Conservation (phyloP, 257 asterid species). For the Solanum dulcamara region DNA sequence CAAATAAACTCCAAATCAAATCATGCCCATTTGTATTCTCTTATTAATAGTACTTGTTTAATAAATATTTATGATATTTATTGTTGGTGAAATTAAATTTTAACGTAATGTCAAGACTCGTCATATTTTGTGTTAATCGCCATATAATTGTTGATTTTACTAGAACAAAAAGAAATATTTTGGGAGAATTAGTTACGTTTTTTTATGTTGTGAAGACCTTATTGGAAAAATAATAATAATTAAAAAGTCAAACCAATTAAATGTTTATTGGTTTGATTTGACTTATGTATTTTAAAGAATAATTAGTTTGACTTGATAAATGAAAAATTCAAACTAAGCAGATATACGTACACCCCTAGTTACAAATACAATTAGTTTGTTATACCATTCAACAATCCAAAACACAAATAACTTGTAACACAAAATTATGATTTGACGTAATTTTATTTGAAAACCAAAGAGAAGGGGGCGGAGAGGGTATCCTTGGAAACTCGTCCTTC, state of each 20-base stretch:
- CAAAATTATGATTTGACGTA: neutral
- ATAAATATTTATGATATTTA: too few species aligned
- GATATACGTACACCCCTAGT: neutral
- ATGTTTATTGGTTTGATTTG: neutral
- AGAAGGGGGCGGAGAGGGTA: too few species aligned
- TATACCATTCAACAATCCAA: neutral
- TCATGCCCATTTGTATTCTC: neutral
- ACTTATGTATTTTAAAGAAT: neutral
- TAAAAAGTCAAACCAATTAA: neutral
- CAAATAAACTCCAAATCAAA: neutral
- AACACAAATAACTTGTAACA: neutral
- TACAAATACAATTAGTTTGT: neutral
- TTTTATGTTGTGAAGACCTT: neutral
- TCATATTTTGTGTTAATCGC: neutral
- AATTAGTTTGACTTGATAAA: neutral
- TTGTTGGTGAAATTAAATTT: neutral
- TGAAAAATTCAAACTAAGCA: neutral
- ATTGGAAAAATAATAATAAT: too few species aligned
- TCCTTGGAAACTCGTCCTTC: too few species aligned
- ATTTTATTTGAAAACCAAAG: too few species aligned
- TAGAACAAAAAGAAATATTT: neutral
- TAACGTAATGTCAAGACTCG: neutral
- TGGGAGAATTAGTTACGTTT: neutral
- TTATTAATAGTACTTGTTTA: neutral
- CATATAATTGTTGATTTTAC: neutral